Evolutionary conservation across 2,329 filamentous ascomycete species (phyloP).

Genomic region (Ceratocystis variospora): DNA sequence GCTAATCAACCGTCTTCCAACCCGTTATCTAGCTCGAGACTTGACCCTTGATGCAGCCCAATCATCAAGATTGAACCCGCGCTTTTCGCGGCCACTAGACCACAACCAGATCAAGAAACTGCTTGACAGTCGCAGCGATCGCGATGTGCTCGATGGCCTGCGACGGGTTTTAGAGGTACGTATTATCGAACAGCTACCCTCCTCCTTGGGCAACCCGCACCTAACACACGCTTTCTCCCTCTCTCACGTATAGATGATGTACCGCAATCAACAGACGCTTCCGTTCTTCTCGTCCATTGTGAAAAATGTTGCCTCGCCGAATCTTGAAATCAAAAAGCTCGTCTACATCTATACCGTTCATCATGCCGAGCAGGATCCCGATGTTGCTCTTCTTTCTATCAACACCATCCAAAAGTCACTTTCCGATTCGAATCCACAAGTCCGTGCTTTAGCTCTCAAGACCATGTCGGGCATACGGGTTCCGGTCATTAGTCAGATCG

Average conservation of each 20-base stretch:
- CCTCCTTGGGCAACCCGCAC: background rate
- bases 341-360: constrained; percentile 97
- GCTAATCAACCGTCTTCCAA: constrained; percentile 4
- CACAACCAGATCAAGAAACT: constrained; percentile 85
- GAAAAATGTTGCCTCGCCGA: constrained; percentile 92
- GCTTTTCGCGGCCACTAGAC: constrained; percentile 52
- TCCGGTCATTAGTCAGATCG: constrained; percentile 94
- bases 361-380: constrained; percentile 90
- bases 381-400: constrained; percentile 88
- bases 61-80: constrained; percentile 56
- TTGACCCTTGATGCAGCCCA: constrained; percentile 94
- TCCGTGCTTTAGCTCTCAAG: constrained; percentile 79
- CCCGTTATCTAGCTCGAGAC: constrained; percentile 57
- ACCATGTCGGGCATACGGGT: constrained; percentile 98
- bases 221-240: background rate
- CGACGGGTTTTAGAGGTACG: constrained; percentile 74
- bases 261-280: constrained; percentile 72
- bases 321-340: constrained; percentile 90
- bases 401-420: constrained; percentile 98
- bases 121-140: constrained; percentile 82
- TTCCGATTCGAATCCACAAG: constrained; percentile 78
- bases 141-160: constrained; percentile 83
- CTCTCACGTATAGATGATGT: constrained; percentile 63
- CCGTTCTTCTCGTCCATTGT: constrained; percentile 96
- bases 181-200: constrained; percentile 11